Percentiles rank a stretch among this genome's conserved stretches.
Conservation (phyloP, 768 basidiomycete species). For the Lentinula guzmanii region DNA sequence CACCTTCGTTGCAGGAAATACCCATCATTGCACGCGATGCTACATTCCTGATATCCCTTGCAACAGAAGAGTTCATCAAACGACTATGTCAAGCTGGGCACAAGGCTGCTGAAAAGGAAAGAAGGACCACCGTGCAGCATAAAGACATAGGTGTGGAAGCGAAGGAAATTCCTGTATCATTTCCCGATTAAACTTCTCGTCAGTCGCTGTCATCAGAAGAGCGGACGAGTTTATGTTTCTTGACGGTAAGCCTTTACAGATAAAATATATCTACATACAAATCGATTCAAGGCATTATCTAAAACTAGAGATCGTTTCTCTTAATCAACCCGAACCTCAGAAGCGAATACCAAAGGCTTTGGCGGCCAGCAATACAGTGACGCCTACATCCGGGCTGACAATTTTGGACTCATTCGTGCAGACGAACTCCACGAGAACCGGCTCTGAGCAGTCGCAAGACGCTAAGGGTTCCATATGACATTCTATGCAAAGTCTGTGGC, state of each 20-base stretch:
- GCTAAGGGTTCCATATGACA: neutral
- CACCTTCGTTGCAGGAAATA: conserved; percentile 47
- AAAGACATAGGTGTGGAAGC: conserved; percentile 63
- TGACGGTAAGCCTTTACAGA: conserved; percentile 43
- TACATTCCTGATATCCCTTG: conserved; percentile 70
- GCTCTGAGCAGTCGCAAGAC: neutral
- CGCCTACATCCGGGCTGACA: neutral
- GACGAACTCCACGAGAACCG: neutral
- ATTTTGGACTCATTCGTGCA: conserved; percentile 1
- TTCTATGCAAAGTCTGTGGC: neutral
- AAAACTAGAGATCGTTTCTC: conserved; percentile 2
- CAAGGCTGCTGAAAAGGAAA: conserved; percentile 63
- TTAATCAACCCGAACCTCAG: neutral
- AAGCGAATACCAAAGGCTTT: conserved; percentile 5
- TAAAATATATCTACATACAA: neutral
- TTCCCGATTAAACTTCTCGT: neutral
- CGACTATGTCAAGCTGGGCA: conserved; percentile 69
- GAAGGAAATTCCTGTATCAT: neutral
- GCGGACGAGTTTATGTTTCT: conserved; percentile 76
- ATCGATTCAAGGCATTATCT: neutral
- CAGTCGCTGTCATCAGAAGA: conserved; percentile 58
- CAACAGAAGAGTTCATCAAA: conserved; percentile 86
- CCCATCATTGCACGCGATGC: conserved; percentile 75
- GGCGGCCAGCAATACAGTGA: neutral
- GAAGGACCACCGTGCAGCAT: conserved; percentile 68